Percentiles rank a stretch among this genome's conserved stretches.
Conservation (phyloP, 139 green algal species). For the Haematococcus sp. region DNA sequence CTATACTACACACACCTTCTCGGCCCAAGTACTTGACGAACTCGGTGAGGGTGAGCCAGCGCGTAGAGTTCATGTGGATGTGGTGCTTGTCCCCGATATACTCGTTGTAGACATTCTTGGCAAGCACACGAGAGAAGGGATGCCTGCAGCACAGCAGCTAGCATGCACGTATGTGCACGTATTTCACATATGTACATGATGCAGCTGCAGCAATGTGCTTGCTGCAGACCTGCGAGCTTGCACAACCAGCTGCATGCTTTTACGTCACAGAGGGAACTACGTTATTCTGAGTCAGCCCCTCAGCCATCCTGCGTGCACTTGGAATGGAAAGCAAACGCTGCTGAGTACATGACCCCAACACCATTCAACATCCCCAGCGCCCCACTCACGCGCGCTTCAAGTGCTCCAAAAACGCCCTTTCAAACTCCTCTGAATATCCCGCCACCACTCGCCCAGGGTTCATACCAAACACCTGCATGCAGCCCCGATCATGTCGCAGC, state of each 20-base stretch:
- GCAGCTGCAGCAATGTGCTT: too few species aligned
- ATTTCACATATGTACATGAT: neutral
- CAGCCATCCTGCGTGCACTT: too few species aligned
- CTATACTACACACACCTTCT: slow-evolving; percentile 17
- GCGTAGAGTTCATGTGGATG: slow-evolving; percentile 97
- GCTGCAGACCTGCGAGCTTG: neutral
- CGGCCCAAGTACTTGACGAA: slow-evolving; percentile 76
- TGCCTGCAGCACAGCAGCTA: slow-evolving; percentile 45
- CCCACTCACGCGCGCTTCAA: slow-evolving; percentile 60
- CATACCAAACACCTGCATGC: slow-evolving; percentile 88
- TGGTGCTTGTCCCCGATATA: slow-evolving; percentile 89
- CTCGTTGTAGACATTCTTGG: slow-evolving; percentile 93
- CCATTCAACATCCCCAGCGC: too few species aligned
- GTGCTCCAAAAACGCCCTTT: slow-evolving; percentile 87
- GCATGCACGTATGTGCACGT: neutral
- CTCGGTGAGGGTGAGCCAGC: slow-evolving; percentile 83
- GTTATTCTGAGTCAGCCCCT: too few species aligned
- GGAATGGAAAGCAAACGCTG: too few species aligned
- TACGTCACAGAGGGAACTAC: too few species aligned
- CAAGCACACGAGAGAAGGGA: slow-evolving; percentile 70
- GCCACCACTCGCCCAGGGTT: slow-evolving; percentile 75
- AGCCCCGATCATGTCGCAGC: slow-evolving; percentile 20
- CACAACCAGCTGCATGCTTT: neutral
- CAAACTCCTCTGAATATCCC: slow-evolving; percentile 89
- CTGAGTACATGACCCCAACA: too few species aligned